Conservation (phyloP, 495 filamentous ascomycete genomes). For the Friedmanniomyces endolithicus region DNA sequence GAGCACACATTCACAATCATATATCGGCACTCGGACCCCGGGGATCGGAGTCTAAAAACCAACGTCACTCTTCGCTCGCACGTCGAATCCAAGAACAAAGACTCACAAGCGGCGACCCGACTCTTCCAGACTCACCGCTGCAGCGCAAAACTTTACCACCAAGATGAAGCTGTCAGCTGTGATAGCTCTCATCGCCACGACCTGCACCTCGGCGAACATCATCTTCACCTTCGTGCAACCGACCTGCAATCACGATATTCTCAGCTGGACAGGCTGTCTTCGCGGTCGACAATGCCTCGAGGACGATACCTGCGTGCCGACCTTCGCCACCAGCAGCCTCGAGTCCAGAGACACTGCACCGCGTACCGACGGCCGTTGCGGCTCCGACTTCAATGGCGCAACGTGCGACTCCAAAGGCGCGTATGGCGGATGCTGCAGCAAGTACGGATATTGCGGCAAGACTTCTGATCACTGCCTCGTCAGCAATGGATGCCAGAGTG, state of each 20-base stretch:
- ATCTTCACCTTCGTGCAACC: constrained; percentile 31
- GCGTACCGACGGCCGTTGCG: constrained; percentile 29
- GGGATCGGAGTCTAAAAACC: too few relatives aligned
- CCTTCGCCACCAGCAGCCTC: background rate
- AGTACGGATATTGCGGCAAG: constrained; percentile 22
- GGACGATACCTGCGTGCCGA: constrained; percentile 24
- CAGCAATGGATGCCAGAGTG: constrained; percentile 21
- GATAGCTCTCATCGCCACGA: background rate
- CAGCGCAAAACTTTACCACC: too few relatives aligned
- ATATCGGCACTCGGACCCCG: too few relatives aligned
- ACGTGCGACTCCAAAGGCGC: constrained; percentile 27
- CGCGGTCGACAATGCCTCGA: constrained; percentile 30
- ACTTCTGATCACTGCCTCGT: constrained; percentile 20
- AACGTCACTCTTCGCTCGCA: too few relatives aligned
- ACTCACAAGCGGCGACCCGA: too few relatives aligned
- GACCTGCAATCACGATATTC: constrained; percentile 22
- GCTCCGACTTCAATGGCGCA: constrained; percentile 21
- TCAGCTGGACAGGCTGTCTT: constrained; percentile 27
- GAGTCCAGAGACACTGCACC: constrained; percentile 11
- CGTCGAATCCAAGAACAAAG: too few relatives aligned
- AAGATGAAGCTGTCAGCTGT: background rate
- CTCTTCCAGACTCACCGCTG: too few relatives aligned
- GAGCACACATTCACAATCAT: too few relatives aligned
- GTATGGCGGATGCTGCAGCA: constrained; percentile 26
- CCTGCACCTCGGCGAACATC: constrained; percentile 25